phyloP scores from a whole-genome alignment of 345 rosid species.

The Pistacia integerrima region DNA sequence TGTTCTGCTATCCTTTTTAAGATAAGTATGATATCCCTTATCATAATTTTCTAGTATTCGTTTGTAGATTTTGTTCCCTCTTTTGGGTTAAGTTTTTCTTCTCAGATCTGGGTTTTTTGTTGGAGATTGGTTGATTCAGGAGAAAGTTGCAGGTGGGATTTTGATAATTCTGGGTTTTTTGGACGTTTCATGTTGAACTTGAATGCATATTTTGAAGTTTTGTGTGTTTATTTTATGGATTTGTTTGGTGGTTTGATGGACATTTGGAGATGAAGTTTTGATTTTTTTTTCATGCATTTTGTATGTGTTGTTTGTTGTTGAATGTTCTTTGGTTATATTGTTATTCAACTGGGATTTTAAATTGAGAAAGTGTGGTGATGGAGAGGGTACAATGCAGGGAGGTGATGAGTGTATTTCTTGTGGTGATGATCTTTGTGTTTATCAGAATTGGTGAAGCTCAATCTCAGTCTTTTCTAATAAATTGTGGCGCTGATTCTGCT shows the following conservation, averaged over 20 bases:
- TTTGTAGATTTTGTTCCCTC: slow-evolving; percentile 12
- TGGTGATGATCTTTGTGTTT: slow-evolving; percentile 31
- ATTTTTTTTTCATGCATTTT: slow-evolving; percentile 1
- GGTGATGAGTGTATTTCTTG: slow-evolving; percentile 25
- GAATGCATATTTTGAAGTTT: slow-evolving; percentile 18
- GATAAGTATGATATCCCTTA: slow-evolving; percentile 29
- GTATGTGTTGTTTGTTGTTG: not conserved
- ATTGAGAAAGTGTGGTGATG: slow-evolving; percentile 33
- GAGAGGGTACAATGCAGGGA: slow-evolving; percentile 29
- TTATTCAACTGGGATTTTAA: slow-evolving; percentile 1
- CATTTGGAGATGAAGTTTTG: slow-evolving; percentile 3
- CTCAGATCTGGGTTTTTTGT: slow-evolving; percentile 36
- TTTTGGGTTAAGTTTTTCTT: slow-evolving; percentile 20
- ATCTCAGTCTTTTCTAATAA: slow-evolving; percentile 49
- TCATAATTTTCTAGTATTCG: slow-evolving; percentile 26
- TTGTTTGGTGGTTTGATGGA: slow-evolving; percentile 15
- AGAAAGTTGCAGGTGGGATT: slow-evolving; percentile 22
- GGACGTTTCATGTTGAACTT: slow-evolving; percentile 21
- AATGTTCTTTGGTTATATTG: slow-evolving; percentile 19
- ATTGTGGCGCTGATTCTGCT: slow-evolving; percentile 66
- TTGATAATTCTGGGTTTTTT: slow-evolving; percentile 11
- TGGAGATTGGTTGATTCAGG: slow-evolving; percentile 16
- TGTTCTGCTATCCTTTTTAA: slow-evolving; percentile 44
- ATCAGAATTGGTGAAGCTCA: slow-evolving; percentile 51
- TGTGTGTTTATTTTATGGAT: not conserved